Evolutionary conservation across 2,329 filamentous ascomycete species (phyloP).

Genomic region (Beauveria australis): DNA sequence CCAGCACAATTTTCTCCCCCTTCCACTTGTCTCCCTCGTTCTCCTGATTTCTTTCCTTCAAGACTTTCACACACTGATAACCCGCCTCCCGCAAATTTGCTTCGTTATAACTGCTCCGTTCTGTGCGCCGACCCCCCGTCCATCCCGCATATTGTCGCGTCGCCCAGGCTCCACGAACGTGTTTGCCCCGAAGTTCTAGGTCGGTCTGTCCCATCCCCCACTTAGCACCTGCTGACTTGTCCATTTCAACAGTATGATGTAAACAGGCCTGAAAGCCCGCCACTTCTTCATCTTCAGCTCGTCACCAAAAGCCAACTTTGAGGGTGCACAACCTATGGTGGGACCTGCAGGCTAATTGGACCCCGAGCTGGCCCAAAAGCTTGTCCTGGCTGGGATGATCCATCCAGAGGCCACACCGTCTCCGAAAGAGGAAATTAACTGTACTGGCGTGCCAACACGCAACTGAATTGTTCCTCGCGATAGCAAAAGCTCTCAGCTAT

Average conservation of each 20-base stretch:
- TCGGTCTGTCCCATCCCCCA: background rate
- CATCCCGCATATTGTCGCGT: background rate
- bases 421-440: slow-evolving; percentile 11
- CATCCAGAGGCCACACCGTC: slow-evolving; percentile 9
- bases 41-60: background rate
- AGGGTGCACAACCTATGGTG: background rate
- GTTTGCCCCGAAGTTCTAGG: background rate
- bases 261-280: background rate
- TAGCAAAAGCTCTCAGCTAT: background rate
- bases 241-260: background rate
- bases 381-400: background rate
- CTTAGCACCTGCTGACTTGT: background rate
- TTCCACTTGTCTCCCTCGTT: background rate
- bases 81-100: background rate
- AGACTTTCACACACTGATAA: background rate
- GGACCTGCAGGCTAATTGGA: background rate
- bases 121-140: background rate
- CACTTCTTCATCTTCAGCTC: background rate
- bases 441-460: background rate
- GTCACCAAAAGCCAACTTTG: background rate
- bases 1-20: background rate
- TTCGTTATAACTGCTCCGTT: background rate
- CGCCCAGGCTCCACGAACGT: background rate
- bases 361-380: background rate
- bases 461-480: background rate